Conservation (phyloP, 345 rosid species). For the Gossypium thurberi region DNA sequence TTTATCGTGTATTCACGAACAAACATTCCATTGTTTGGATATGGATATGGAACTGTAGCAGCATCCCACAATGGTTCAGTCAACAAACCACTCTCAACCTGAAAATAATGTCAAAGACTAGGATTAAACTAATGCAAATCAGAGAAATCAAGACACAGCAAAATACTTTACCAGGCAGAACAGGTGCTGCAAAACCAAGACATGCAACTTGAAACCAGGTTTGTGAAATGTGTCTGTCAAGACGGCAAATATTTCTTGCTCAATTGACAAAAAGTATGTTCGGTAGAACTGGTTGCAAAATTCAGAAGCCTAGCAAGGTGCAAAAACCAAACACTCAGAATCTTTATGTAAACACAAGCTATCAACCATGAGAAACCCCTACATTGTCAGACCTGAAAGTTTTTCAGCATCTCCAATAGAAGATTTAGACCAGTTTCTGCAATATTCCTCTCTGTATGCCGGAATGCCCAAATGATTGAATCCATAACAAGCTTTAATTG, state of each 20-base stretch:
- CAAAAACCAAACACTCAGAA: conserved; percentile 19
- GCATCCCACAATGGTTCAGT: conserved; percentile 96
- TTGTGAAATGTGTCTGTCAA: conserved; percentile 95
- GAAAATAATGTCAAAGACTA: conserved; percentile 17
- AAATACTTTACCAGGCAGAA: conserved; percentile 63
- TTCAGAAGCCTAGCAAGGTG: conserved; percentile 42
- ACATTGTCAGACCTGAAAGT: conserved; percentile 58
- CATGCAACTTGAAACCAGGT: conserved; percentile 99
- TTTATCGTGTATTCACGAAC: conserved; percentile 90
- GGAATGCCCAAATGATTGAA: conserved; percentile 98
- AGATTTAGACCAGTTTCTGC: conserved; percentile 97
- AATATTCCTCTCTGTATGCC: conserved; percentile 97
- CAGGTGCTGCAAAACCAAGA: conserved; percentile 76
- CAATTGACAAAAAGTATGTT: conserved; percentile 58
- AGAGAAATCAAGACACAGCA: background rate
- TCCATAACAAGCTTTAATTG: conserved; percentile 99
- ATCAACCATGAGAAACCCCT: background rate
- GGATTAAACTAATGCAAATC: background rate
- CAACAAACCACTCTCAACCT: conserved; percentile 76
- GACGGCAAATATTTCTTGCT: conserved; percentile 96
- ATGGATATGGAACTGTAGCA: conserved; percentile 59
- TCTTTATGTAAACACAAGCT: background rate
- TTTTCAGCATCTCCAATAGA: conserved; percentile 85
- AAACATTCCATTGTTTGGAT: conserved; percentile 68
- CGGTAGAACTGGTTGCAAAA: conserved; percentile 86